Percentiles rank a stretch among this genome's conserved stretches.
Conservation (phyloP, 805 yeast genomes). For the Brettanomyces custersianus region DNA sequence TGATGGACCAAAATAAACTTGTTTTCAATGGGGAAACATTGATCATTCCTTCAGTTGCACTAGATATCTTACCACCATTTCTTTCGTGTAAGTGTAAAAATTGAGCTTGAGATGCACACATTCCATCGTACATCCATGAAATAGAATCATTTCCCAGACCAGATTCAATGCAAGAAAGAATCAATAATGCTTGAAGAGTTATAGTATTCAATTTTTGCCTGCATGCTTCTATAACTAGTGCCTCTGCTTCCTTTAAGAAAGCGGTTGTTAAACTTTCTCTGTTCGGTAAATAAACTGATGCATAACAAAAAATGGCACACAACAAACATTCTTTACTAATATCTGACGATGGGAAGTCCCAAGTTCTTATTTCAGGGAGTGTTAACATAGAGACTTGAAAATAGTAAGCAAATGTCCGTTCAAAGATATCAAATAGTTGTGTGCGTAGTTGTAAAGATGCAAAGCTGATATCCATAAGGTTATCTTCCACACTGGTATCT, state of each 20-base stretch:
- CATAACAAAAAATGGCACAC: slow-evolving; percentile 23
- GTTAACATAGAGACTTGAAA: slow-evolving; percentile 18
- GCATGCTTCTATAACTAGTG: slow-evolving; percentile 16
- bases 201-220: slow-evolving; percentile 14
- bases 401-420: slow-evolving; percentile 18
- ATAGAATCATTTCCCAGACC: slow-evolving; percentile 26
- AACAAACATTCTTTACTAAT: slow-evolving; percentile 21
- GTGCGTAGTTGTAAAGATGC: background rate
- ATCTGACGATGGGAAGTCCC: slow-evolving; percentile 22
- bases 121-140: slow-evolving; percentile 26
- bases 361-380: slow-evolving; percentile 15
- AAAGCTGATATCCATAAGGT: slow-evolving; percentile 1
- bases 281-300: slow-evolving; percentile 14
- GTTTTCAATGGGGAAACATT: slow-evolving; percentile 12
- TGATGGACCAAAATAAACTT: slow-evolving; percentile 25
- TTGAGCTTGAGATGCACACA: slow-evolving; percentile 23
- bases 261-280: slow-evolving; percentile 7
- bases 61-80: slow-evolving; percentile 3
- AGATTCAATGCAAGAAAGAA: slow-evolving; percentile 24
- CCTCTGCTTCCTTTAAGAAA: slow-evolving; percentile 9
- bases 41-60: background rate
- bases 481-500: background rate
- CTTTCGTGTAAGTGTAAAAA: slow-evolving; percentile 18
- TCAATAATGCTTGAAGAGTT: slow-evolving; percentile 21
- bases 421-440: slow-evolving; percentile 13